phyloP scores from a whole-genome alignment of 2,329 filamentous ascomycete species.

The Penicillium brasilianum region DNA sequence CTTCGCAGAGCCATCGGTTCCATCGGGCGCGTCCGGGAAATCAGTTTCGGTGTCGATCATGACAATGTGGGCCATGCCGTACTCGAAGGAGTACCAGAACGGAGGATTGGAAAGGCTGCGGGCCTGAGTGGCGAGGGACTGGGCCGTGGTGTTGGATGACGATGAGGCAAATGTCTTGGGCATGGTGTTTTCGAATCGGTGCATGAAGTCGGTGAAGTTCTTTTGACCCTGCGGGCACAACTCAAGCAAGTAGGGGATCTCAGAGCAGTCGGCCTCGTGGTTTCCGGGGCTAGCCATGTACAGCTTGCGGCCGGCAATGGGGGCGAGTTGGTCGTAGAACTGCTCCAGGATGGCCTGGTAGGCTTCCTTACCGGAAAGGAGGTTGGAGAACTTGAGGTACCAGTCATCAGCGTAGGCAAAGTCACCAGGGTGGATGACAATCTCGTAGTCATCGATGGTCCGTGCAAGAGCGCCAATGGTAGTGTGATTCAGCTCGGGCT shows the following conservation, averaged over 20 bases:
- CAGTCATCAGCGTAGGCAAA: slow-evolving; percentile 66
- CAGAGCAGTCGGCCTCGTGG: slow-evolving; percentile 61
- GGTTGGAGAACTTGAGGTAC: slow-evolving; percentile 54
- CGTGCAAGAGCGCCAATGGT: slow-evolving; percentile 61
- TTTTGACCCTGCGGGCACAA: slow-evolving; percentile 55
- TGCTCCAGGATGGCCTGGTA: slow-evolving; percentile 62
- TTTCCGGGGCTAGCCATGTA: slow-evolving; percentile 66
- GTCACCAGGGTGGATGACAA: slow-evolving; percentile 52
- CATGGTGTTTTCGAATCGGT: slow-evolving; percentile 60
- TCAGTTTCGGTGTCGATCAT: slow-evolving; percentile 65
- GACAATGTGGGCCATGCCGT: slow-evolving; percentile 61
- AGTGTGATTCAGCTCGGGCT: slow-evolving; percentile 62
- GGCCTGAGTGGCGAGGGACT: slow-evolving; percentile 54
- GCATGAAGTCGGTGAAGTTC: slow-evolving; percentile 66
- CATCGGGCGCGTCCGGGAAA: slow-evolving; percentile 57
- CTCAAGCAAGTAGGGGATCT: slow-evolving; percentile 31
- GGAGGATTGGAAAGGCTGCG: slow-evolving; percentile 54
- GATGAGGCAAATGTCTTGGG: slow-evolving; percentile 57
- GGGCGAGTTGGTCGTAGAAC: slow-evolving; percentile 62
- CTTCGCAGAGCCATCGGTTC: slow-evolving; percentile 46
- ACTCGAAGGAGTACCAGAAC: slow-evolving; percentile 66
- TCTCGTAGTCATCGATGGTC: slow-evolving; percentile 61
- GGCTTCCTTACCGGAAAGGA: slow-evolving; percentile 56
- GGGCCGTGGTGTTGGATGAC: slow-evolving; percentile 51
- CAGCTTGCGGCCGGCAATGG: slow-evolving; percentile 58